These are phyloP conservation scores for Cordyceps pruinosa DNA, from an alignment of 2,329 filamentous ascomycete species.

Conservation along the genomic window DNA sequence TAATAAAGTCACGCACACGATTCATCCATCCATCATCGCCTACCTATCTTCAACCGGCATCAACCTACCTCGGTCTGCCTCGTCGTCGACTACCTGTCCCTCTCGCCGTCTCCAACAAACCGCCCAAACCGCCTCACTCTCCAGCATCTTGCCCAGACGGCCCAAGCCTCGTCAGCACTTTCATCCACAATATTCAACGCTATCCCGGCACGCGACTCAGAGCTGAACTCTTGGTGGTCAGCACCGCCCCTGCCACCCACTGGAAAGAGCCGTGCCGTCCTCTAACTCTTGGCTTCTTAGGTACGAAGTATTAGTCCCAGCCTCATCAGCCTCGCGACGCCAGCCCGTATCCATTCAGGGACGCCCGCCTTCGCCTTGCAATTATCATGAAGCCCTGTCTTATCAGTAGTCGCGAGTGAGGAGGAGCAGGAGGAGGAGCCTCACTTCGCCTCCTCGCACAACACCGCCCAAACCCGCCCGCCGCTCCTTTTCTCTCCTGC, in stretches of 20 bases:
- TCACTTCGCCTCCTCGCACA: background rate
- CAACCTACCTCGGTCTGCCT: no score
- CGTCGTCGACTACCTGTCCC: no score
- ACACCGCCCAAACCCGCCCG: background rate
- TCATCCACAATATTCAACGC: background rate
- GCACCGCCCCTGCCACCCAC: background rate
- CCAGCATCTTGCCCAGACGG: background rate
- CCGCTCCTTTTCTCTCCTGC: background rate
- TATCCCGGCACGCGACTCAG: background rate
- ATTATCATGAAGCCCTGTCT: background rate
- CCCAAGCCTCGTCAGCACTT: background rate
- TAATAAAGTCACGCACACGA: no score
- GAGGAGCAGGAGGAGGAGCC: no score
- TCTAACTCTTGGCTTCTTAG: no score
- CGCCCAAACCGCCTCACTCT: background rate
- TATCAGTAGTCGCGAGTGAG: background rate
- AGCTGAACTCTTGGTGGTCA: constrained; percentile 7
- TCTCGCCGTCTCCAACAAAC: no score
- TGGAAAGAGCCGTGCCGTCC: constrained; percentile 11
- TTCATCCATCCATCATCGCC: no score
- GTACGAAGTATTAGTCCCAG: no score
- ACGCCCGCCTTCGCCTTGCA: background rate
- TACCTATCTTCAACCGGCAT: no score
- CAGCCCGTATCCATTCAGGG: background rate
- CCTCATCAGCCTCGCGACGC: background rate